Conservation (phyloP, 108 stramenopile species). For the Cyclotella atomus region DNA sequence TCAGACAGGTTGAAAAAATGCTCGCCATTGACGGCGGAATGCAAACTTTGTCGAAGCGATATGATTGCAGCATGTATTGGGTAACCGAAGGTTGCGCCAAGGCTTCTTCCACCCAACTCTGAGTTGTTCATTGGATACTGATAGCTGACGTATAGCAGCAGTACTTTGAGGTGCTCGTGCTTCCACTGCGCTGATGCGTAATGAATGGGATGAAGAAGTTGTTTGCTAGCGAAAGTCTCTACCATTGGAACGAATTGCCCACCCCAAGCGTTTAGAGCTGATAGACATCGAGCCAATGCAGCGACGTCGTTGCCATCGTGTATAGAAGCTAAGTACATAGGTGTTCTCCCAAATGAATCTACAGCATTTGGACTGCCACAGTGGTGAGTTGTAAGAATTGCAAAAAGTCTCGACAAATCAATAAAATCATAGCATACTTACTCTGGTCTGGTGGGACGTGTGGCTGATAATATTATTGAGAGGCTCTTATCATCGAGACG, state of each 20-base stretch:
- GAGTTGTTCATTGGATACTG: conserved; percentile 58
- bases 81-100: conserved; percentile 66
- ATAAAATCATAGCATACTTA: neutral
- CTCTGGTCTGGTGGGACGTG: conserved; percentile 54
- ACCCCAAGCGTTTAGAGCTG: conserved; percentile 68
- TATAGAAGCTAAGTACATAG: conserved; percentile 70
- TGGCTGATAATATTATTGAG: conserved; percentile 55
- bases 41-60: conserved; percentile 31
- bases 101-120: conserved; percentile 47
- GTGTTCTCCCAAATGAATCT: conserved; percentile 67
- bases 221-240: conserved; percentile 29
- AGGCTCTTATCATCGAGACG: conserved; percentile 67
- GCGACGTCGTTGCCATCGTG: conserved; percentile 57
- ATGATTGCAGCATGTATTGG: conserved; percentile 74
- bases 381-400: neutral
- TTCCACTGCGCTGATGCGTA: conserved; percentile 49
- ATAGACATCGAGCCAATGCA: conserved; percentile 63
- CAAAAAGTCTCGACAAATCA: neutral
- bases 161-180: conserved; percentile 49
- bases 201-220: conserved; percentile 56
- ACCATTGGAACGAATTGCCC: conserved; percentile 46
- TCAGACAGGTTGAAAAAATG: conserved; percentile 12
- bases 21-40: conserved; percentile 2
- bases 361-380: conserved; percentile 60
- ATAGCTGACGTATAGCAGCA: conserved; percentile 52